Evolutionary conservation across 1,139 yeast genomes (phyloP), one percentile per base, ranked within the genome.

Genomic region (Candida tropicalis): DNA sequence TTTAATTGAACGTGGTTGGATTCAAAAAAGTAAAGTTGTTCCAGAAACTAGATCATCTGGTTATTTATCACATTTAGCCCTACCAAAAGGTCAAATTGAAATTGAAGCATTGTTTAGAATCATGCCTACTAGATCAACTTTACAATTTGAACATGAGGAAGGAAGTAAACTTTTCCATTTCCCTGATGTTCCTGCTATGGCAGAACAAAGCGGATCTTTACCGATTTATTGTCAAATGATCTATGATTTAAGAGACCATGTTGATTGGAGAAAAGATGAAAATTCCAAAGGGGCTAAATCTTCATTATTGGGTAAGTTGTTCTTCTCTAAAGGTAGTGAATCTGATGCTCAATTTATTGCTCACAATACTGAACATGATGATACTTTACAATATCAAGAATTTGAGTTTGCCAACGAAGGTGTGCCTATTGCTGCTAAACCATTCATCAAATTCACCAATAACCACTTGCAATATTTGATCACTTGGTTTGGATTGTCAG

Each of bases 1-100:
- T 22, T 70, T 93, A 44, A 77, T 93, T 26, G 95, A 89, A 62
- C 78, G 99, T 53, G 99, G 99, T 6, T 93, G 98, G 96, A 82
- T 93, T 38, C 70, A 81, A 26, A 89, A 86, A 53, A 85, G 82
- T 13, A 81, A 80, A 52, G 84, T 86, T 5, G 70, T 81, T 22
- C 96, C 95, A 25, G 65, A 70, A 9, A 66, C 73, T 5, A 77
- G 99, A 54, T 48, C 52, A 16, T 47, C 56, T 8, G 75, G 73
- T 4, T 77, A 71, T 55, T 73, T 77, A 59, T 74, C 72, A 37
- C 91, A 79, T 62, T 71, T 86, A 50, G 82, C 95, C 1, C 58
- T 84, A 45, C 96, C 96, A 1, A 67, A 73, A 49, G 95, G 91
- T 8, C 85, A 81, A 46, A 86, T 88, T 38, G 83, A 82, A 40